A percentile compares a stretch with the other conserved stretches of the same genome.
These are phyloP conservation scores for Paradendryphiella salina DNA, from an alignment of 2,329 filamentous ascomycete species.

Conservation along the genomic window DNA sequence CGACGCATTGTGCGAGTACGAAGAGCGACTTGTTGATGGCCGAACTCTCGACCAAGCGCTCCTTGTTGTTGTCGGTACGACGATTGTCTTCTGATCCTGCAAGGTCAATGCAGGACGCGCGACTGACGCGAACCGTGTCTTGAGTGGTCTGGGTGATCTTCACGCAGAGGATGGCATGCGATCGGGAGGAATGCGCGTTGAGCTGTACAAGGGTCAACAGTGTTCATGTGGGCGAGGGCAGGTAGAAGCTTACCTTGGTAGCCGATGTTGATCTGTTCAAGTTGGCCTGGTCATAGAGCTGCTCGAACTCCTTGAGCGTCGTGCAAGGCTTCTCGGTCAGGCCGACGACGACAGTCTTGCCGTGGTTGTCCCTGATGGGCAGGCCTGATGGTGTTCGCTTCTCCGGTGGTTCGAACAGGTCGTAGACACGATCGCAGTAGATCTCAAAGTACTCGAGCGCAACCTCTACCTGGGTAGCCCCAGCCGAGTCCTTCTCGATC, in stretches of 20 bases:
- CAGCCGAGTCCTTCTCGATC: conserved; percentile 75
- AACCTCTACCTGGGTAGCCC: conserved; percentile 71
- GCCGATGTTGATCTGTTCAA: conserved; percentile 85
- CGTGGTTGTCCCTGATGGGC: conserved; percentile 80
- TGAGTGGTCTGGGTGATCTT: conserved; percentile 76
- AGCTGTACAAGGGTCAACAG: conserved; percentile 53
- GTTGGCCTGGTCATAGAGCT: conserved; percentile 88
- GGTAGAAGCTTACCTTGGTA: conserved; percentile 64
- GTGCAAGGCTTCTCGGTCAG: conserved; percentile 80
- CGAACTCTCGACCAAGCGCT: conserved; percentile 89
- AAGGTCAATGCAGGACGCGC: conserved; percentile 89
- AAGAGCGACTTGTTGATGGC: conserved; percentile 98
- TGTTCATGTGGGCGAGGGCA: neutral
- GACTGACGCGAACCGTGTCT: conserved; percentile 72
- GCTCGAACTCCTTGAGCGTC: conserved; percentile 87
- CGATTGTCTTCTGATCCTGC: conserved; percentile 96
- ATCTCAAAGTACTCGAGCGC: conserved; percentile 92
- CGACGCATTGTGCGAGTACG: conserved; percentile 90
- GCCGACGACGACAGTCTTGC: conserved; percentile 84
- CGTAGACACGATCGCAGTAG: conserved; percentile 94
- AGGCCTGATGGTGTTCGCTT: conserved; percentile 81
- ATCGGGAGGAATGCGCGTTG: conserved; percentile 86
- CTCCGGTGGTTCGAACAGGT: conserved; percentile 84
- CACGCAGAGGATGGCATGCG: conserved; percentile 87
- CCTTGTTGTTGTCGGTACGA: conserved; percentile 89